Evolutionary conservation across 768 basidiomycete species (phyloP).

Genomic region (Boletus pseudopeckii): DNA sequence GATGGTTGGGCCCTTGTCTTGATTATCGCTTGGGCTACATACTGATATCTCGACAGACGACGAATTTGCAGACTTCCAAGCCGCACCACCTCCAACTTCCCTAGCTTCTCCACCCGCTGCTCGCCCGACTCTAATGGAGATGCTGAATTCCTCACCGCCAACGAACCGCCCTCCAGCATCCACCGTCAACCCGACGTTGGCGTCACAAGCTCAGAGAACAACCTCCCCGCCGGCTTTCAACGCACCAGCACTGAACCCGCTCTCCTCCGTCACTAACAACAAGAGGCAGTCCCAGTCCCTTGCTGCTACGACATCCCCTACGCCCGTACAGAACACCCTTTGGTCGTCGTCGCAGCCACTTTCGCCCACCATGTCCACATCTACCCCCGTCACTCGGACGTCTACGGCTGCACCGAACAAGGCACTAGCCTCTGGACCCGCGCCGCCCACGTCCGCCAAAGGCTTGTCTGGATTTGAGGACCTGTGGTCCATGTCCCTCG

Average conservation of each 20-base stretch:
- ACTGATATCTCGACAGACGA: slow-evolving; percentile 50
- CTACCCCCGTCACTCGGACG: slow-evolving; percentile 12
- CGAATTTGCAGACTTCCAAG: slow-evolving; percentile 85
- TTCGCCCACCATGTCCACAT: slow-evolving; percentile 15
- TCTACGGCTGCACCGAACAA: slow-evolving; percentile 14
- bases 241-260: slow-evolving; percentile 13
- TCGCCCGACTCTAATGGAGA: slow-evolving; percentile 44
- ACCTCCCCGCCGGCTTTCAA: slow-evolving; percentile 27
- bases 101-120: slow-evolving; percentile 35
- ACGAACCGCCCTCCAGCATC: slow-evolving; percentile 14
- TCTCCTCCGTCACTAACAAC: slow-evolving; percentile 28
- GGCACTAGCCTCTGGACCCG: slow-evolving; percentile 10
- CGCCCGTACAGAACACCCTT: slow-evolving; percentile 18
- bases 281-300: slow-evolving; percentile 21
- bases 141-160: slow-evolving; percentile 39
- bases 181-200: slow-evolving; percentile 5
- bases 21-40: neutral
- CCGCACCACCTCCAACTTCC: slow-evolving; percentile 49
- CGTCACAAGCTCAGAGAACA: slow-evolving; percentile 13
- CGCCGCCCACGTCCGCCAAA: slow-evolving; percentile 32
- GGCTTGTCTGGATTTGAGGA: slow-evolving; percentile 75
- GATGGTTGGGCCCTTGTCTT: slow-evolving; percentile 22
- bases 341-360: slow-evolving; percentile 29
- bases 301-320: slow-evolving; percentile 14
- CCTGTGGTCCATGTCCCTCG: slow-evolving; percentile 81